Base-by-base conservation (phyloP, 192 early-diverging fungal genomes). In the Entomortierella chlamydospora region DNA sequence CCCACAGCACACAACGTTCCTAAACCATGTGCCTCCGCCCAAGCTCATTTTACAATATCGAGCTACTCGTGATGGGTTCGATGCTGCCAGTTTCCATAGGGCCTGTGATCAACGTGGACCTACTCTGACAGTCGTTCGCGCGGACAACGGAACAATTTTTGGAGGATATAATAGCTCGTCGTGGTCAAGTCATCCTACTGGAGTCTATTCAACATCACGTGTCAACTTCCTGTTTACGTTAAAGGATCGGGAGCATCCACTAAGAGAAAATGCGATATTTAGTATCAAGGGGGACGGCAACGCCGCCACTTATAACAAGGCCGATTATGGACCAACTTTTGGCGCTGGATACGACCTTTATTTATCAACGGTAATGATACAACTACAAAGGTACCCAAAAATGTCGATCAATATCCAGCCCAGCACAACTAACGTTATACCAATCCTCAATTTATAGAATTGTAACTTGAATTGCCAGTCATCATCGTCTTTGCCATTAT, bases 81-180 rank as follows among this genome's bases (percentile, higher is more conserved):
- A 66, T 30, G 76, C 76, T 6, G 37, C 57, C 20, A 79, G 66
- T 29, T 79, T 79, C 57, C 76, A 79, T 18, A 65, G 54, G 68
- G 51, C 76, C 1, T 79, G 76, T 29, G 76, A 79, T 50, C 76
- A 79, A 29, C 76, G 76, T 1, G 76, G 76, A 0, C 76, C 76
- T 20, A 79, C 76, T 0, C 31, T 79, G 31, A 79, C 76, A n/a
- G 76, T 79, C 0, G 43, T 79, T 15, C 62, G 68, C 0, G 54
- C 76, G 0, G 68, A 70, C 20, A 79, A 64, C 18, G 76, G 76
- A 8, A 33, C 57, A 10, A 58, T 79, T 15, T 79, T 79, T 66
- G 76, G 76, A 23, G 76, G 76, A 0, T 79, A 79, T 54, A 79
- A 79, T 43, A 66, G 57, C 17, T 79, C 68, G 0, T 79, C 76